A percentile compares a stretch with the other conserved stretches of the same genome.
These are phyloP conservation scores for Colletotrichum gigasporum DNA, from an alignment of 2,329 filamentous ascomycete species.

Conservation along the genomic window DNA sequence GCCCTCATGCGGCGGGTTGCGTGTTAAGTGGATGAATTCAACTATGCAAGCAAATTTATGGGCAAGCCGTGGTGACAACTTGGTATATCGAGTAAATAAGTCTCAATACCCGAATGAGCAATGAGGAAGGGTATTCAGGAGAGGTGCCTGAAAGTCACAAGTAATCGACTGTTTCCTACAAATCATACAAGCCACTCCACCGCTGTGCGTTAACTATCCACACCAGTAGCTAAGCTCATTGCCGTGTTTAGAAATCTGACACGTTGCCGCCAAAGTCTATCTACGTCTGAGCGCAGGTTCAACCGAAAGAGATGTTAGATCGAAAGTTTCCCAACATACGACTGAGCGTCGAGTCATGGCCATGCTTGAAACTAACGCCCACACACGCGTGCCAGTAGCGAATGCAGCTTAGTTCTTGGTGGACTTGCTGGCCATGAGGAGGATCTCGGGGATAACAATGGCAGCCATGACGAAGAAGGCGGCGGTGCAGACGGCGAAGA, in stretches of 20 bases:
- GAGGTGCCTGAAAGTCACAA: not conserved
- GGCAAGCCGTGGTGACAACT: too few species aligned
- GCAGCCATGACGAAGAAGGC: slow-evolving; percentile 56
- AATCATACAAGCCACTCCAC: too few species aligned
- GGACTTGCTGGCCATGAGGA: slow-evolving; percentile 49
- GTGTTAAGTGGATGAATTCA: too few species aligned
- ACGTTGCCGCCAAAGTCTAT: not conserved
- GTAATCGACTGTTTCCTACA: too few species aligned
- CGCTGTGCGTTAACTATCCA: too few species aligned
- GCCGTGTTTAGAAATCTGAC: not conserved
- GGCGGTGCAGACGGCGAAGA: slow-evolving; percentile 64
- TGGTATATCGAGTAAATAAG: too few species aligned
- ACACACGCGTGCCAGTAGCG: not conserved
- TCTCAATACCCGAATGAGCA: too few species aligned
- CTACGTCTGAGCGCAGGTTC: not conserved
- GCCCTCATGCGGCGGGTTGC: too few species aligned
- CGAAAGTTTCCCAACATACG: not conserved
- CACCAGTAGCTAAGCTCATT: too few species aligned
- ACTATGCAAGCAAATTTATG: too few species aligned
- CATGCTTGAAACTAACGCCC: not conserved
- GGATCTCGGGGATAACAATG: slow-evolving; percentile 61
- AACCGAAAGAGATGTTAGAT: not conserved
- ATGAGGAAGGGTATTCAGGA: not conserved
- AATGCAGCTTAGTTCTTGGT: slow-evolving; percentile 20
- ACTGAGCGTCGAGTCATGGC: not conserved